Percentiles rank a stretch among this genome's conserved stretches.
Conservation (phyloP, 2,329 filamentous ascomycete genomes). For the Fonsecaea monophora region DNA sequence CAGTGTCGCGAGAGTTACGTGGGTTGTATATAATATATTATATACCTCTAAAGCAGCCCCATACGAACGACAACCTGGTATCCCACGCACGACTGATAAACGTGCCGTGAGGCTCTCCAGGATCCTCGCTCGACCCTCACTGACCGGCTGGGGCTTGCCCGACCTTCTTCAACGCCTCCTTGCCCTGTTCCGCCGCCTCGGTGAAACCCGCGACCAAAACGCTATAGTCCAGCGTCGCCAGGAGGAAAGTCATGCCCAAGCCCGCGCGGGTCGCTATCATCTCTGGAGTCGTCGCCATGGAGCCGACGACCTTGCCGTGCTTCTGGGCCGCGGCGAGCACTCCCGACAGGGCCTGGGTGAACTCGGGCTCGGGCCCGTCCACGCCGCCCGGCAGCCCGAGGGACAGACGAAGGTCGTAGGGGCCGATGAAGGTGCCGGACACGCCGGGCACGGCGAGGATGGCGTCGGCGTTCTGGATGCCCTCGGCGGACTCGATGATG, state of each 20-base stretch:
- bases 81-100: too few relatives aligned
- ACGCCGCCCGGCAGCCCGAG: slow-evolving; percentile 14
- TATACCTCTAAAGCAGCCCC: too few relatives aligned
- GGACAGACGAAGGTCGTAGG: slow-evolving; percentile 15
- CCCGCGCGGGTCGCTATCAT: neutral
- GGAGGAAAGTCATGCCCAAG: slow-evolving; percentile 16
- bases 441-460: slow-evolving; percentile 14
- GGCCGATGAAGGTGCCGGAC: slow-evolving; percentile 13
- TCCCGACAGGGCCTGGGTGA: neutral
- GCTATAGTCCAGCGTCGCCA: slow-evolving; percentile 14
- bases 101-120: too few relatives aligned
- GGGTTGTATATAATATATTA: too few relatives aligned
- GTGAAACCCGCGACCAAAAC: slow-evolving; percentile 13
- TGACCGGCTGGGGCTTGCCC: neutral
- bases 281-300: slow-evolving; percentile 5
- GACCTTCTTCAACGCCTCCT: neutral
- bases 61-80: too few relatives aligned
- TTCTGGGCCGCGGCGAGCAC: slow-evolving; percentile 5
- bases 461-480: slow-evolving; percentile 15
- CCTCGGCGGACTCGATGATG: slow-evolving; percentile 20
- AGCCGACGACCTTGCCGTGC: slow-evolving; percentile 5
- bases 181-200: neutral
- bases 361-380: slow-evolving; percentile 18
- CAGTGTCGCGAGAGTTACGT: too few relatives aligned
- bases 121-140: neutral